Evolutionary conservation across 169 alveolate species (phyloP), one percentile per base, ranked within the genome.

Genomic region (Plasmodium berghei): DNA sequence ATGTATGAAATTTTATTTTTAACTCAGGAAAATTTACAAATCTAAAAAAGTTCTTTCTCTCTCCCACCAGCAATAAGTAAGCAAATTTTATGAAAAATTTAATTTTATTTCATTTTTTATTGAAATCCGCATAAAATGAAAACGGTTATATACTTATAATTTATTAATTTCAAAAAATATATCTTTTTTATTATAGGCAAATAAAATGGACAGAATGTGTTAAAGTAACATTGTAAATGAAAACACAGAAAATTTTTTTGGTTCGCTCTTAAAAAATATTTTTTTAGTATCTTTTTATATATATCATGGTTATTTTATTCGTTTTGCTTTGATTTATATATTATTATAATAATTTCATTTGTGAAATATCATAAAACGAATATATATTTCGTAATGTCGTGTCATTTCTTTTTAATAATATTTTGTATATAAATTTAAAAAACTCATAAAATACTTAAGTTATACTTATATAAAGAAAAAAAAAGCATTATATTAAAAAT

Each of bases 131-230:
- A 34, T 34, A 34, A 34, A 34, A 34, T 34, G 42, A 34, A 4
- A 34, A 52, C 59, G 10, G 9, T 2, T n/a, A 52, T 52, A n/a
- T 52, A 52, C 54, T 48, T 55, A 18, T 48, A 16, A 58, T 46
- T 69, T 69, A 34, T 34, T 34, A 34, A 34, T 34, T 34, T 34
- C 42, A 34, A 34, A 34, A 34, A 34, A 34, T 3, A 3, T 34
- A 34, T 49, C 0, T 52, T 56, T 73, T 12, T 28, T 59, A 52
- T 72, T 72, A 26, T 42, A 80, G 90, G 55, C 83, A 80, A 66
- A 72, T 80, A 9, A 28, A 80, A 28, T 80, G 90, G 90, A 80
- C 73, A 64, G 90, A 80, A 66, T 66, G 46, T 66, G 83, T 80
- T 28, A 80, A 67, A 56, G 70, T 80, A 42, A 48, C 90, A 24